phyloP scores from a whole-genome alignment of 306 rosid species.

The Cucurbita maxima region DNA sequence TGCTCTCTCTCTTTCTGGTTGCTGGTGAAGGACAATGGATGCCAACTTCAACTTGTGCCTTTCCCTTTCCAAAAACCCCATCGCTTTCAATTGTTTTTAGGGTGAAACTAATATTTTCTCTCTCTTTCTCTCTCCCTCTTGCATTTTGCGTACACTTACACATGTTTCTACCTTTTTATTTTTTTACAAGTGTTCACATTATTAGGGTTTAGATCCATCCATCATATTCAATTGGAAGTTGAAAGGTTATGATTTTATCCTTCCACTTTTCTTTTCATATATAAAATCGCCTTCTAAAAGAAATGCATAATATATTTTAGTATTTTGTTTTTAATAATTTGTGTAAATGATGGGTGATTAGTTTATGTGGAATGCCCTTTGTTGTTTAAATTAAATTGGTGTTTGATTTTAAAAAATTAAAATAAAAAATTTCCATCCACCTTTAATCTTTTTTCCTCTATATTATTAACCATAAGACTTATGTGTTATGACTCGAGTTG shows the following conservation, averaged over 20 bases:
- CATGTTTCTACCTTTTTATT: neutral
- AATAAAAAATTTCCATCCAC: neutral
- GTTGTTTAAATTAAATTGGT: neutral
- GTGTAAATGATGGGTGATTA: no score
- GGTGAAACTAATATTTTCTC: neutral
- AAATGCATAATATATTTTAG: no score
- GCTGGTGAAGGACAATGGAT: neutral
- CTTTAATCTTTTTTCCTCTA: neutral
- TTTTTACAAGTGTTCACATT: neutral
- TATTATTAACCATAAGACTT: neutral
- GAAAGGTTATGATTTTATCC: neutral
- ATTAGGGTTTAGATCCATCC: no score
- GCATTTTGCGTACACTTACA: neutral
- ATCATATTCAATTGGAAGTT: neutral
- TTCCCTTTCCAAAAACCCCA: neutral
- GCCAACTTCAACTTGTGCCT: slow-evolving; percentile 2
- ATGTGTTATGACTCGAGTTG: neutral
- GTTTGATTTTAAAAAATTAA: neutral
- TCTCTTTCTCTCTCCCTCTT: no score
- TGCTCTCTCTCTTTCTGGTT: neutral
- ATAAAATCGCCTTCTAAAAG: no score
- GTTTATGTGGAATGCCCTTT: neutral
- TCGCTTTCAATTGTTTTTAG: neutral
- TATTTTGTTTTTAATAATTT: no score
- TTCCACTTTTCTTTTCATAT: neutral